A percentile compares a stretch with the other conserved stretches of the same genome.
Conservation (phyloP, 257 asterid species). For the Nicotiana benthamiana region DNA sequence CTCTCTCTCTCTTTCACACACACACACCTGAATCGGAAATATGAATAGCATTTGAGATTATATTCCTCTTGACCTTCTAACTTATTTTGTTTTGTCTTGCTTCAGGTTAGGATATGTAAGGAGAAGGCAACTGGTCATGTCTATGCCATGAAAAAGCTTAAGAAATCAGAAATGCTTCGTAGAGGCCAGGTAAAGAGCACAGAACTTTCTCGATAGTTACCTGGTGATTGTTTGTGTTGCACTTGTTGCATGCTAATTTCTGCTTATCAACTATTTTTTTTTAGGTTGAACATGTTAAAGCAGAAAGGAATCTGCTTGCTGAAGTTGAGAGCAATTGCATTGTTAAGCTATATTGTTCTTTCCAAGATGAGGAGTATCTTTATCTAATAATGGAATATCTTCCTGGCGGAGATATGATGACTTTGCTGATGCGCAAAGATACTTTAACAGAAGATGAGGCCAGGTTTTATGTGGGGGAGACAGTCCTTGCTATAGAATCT, state of each 20-base stretch:
- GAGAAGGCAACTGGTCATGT: slow-evolving; percentile 89
- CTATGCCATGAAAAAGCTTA: slow-evolving; percentile 95
- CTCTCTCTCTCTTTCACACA: background rate
- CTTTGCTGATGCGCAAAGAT: slow-evolving; percentile 92
- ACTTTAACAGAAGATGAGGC: slow-evolving; percentile 88
- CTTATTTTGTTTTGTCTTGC: background rate
- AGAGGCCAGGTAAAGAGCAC: slow-evolving; percentile 75
- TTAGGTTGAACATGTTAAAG: slow-evolving; percentile 91
- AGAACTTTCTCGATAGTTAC: slow-evolving; percentile 7
- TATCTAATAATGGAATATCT: slow-evolving; percentile 95
- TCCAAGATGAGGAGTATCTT: slow-evolving; percentile 94
- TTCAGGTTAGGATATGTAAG: slow-evolving; percentile 85
- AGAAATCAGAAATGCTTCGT: slow-evolving; percentile 98
- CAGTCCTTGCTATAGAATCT: slow-evolving; percentile 94
- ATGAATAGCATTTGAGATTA: background rate
- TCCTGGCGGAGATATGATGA: slow-evolving; percentile 99
- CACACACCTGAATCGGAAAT: background rate
- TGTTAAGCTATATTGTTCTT: slow-evolving; percentile 90
- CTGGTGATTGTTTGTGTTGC: slow-evolving; percentile 6
- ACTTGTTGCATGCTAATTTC: slow-evolving; percentile 15
- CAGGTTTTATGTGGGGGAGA: slow-evolving; percentile 84
- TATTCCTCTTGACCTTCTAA: background rate
- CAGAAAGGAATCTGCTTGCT: slow-evolving; percentile 86
- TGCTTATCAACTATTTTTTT: slow-evolving; percentile 7
- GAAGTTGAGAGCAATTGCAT: slow-evolving; percentile 98